Base-by-base conservation (phyloP, 805 yeast genomes). In the Starmerella davenportii region DNA sequence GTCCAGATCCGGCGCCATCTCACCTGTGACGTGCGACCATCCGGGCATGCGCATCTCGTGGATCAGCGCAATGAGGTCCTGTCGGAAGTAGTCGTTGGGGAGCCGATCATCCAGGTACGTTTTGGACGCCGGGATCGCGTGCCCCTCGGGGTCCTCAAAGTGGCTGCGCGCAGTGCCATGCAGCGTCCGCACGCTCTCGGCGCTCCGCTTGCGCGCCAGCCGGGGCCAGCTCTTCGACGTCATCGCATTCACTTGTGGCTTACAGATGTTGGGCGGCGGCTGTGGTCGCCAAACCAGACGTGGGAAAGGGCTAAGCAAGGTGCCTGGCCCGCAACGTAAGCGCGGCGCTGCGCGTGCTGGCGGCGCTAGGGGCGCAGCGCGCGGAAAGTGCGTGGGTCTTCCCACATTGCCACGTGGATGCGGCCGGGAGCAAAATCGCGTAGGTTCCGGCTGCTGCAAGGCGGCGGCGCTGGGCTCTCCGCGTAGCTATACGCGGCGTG, bases 51-150 rank as follows among this genome's bases (percentile, higher is more conserved):
- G 66, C 41, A 90, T 59, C 7, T 67, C 63, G 47, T 76, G 75
- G 25, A 76, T 55, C 28, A 80, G 63, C 2, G 74, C 68, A 24
- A 82, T 54, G 31, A 87, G 62, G 54, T 85, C 95, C 44, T 77
- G 79, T 52, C 79, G 78, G 58, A 87, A 76, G 55, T 81, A 85
- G 49, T 77, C 87, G n/a, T 63, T 50, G 0, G 95, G 95, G 41
- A 85, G 63, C 1, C 78, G 59, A 51, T 79, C 75, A 55, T 85
- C 95, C 35, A 85, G 59, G 2, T 62, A 62, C 11, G 73, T 78
- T 34, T 66, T 65, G 4, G 75, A 69, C 30, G 54, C 69, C 23
- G 43, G 38, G 24, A 48, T 44, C 14, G 38, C 27, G 17, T 41
- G 38, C 13, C 25, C 14, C 15, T 37, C 37, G n/a, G 34, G 35